Percentiles rank a stretch among this genome's conserved stretches.
phyloP scores from a whole-genome alignment of 2,329 filamentous ascomycete species.

The Ascochyta pisi region DNA sequence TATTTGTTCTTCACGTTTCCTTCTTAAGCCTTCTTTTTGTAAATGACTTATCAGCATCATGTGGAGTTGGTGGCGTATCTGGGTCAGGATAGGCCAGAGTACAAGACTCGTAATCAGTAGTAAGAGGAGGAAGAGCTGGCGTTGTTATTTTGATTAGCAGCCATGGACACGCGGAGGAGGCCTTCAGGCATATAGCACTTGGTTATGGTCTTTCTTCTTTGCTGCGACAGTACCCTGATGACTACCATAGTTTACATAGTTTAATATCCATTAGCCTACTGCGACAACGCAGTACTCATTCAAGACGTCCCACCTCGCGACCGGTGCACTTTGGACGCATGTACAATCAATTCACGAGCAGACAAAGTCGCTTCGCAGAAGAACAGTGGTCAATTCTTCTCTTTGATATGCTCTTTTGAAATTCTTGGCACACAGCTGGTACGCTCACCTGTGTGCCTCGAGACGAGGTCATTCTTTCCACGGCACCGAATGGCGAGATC shows the following conservation, averaged over 20 bases:
- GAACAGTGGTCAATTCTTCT: background rate
- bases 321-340: background rate
- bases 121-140: background rate
- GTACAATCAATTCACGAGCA: background rate
- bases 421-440: background rate
- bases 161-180: background rate
- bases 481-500: background rate
- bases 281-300: background rate
- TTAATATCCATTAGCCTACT: constrained; percentile 9
- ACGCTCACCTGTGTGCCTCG: background rate
- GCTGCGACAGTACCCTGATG: constrained; percentile 3
- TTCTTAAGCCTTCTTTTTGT: constrained; percentile 7
- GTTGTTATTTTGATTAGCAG: background rate
- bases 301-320: background rate
- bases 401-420: background rate
- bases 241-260: constrained; percentile 25
- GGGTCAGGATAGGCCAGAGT: background rate
- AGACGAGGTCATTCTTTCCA: background rate
- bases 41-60: constrained; percentile 2
- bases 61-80: constrained; percentile 5
- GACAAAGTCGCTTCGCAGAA: background rate
- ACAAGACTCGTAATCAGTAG: constrained; percentile 9
- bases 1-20: constrained; percentile 12
- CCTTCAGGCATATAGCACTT: background rate
- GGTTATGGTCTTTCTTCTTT: background rate